Conservation (phyloP, 805 yeast species). For the Komagataella phaffii region DNA sequence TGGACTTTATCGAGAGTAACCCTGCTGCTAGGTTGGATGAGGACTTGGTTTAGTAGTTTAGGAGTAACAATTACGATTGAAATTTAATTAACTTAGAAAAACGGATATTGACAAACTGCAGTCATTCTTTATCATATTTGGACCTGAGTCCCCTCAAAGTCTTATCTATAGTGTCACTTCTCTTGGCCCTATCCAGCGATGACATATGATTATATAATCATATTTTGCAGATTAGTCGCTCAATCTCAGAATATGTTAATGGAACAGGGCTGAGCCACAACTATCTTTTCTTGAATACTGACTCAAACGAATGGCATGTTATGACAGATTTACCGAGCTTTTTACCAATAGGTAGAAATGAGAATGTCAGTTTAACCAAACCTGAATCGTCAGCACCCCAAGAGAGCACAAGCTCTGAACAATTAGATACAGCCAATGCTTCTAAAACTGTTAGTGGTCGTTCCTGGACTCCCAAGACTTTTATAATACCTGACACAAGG, state of each 20-base stretch:
- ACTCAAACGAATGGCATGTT: not conserved
- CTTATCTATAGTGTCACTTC: not conserved
- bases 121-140: not conserved
- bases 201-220: not conserved
- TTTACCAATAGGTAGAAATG: not conserved
- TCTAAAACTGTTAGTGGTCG: conserved; percentile 1
- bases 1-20: conserved; percentile 88
- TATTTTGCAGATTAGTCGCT: not conserved
- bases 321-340: not conserved
- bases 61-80: not conserved
- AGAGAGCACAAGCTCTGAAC: not conserved
- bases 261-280: not conserved
- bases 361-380: not conserved
- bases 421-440: not conserved
- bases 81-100: not conserved
- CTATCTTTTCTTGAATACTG: too few relatives aligned
- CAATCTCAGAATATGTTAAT: not conserved
- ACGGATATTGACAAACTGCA: not conserved
- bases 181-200: too few relatives aligned
- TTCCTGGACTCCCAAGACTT: conserved; percentile 8
- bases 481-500: conserved; percentile 41
- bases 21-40: conserved; percentile 97
- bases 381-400: not conserved
- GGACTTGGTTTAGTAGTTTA: conserved; percentile 15
- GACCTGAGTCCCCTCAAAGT: not conserved